These are phyloP conservation scores for Colletotrichum higginsianum DNA, from an alignment of 2,329 filamentous ascomycete genomes.

Conservation along the genomic window DNA sequence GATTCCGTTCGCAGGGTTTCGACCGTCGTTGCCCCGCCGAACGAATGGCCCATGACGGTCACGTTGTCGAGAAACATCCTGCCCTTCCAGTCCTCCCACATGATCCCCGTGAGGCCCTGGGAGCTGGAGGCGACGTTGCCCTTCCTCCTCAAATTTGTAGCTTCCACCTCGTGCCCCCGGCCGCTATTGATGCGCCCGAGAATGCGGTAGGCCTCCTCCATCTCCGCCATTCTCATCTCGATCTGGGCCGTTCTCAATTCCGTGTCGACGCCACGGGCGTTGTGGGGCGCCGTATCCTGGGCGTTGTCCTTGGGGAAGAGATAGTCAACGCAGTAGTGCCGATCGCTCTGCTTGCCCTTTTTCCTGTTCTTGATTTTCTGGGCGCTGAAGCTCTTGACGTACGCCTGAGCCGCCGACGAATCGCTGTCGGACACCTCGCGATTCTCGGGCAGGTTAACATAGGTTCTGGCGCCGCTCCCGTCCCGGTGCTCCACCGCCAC, in stretches of 20 bases:
- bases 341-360: slow-evolving; percentile 46
- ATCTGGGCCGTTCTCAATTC: slow-evolving; percentile 74
- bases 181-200: slow-evolving; percentile 70
- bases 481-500: slow-evolving; percentile 77
- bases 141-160: slow-evolving; percentile 68
- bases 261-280: slow-evolving; percentile 71
- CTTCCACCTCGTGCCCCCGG: slow-evolving; percentile 64
- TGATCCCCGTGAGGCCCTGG: slow-evolving; percentile 67
- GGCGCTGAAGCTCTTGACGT: slow-evolving; percentile 50
- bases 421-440: slow-evolving; percentile 52
- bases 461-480: slow-evolving; percentile 73
- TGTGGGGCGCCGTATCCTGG: slow-evolving; percentile 66
- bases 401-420: slow-evolving; percentile 47
- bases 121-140: slow-evolving; percentile 73
- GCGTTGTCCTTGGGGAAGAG: slow-evolving; percentile 73
- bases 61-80: slow-evolving; percentile 69
- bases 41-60: slow-evolving; percentile 76
- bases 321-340: slow-evolving; percentile 70
- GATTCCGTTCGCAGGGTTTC: slow-evolving; percentile 70
- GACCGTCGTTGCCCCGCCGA: slow-evolving; percentile 75
- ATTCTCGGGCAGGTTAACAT: slow-evolving; percentile 68
- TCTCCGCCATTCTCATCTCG: slow-evolving; percentile 73
- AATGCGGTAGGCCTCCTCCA: slow-evolving; percentile 73
- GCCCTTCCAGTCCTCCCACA: slow-evolving; percentile 71
- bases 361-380: slow-evolving; percentile 53